These are phyloP conservation scores for Exophiala alcalophila DNA, from an alignment of 2,329 filamentous ascomycete genomes.

Conservation along the genomic window DNA sequence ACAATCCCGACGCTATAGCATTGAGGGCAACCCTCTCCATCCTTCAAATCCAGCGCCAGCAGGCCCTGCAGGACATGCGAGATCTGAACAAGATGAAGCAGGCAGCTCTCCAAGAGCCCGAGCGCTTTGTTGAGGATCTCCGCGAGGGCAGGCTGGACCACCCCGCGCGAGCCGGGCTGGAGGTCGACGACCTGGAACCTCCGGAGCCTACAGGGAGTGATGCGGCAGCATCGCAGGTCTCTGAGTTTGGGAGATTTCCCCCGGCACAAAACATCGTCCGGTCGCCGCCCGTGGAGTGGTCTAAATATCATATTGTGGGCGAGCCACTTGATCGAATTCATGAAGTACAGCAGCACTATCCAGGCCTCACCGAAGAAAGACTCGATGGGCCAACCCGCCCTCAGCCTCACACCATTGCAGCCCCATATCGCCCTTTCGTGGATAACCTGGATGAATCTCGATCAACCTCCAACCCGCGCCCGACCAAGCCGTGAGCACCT, in stretches of 20 bases:
- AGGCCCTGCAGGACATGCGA: conserved; percentile 72
- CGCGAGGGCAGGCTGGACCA: conserved; percentile 57
- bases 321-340: conserved; percentile 81
- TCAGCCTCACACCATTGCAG: conserved; percentile 53
- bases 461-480: conserved; percentile 4
- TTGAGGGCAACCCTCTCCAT: conserved; percentile 81
- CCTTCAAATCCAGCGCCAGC: conserved; percentile 78
- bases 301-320: conserved; percentile 86
- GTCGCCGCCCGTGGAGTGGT: conserved; percentile 89
- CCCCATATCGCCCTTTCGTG: conserved; percentile 59
- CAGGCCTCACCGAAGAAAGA: conserved; percentile 42
- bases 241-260: conserved; percentile 64
- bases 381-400: conserved; percentile 30
- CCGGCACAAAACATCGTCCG: conserved; percentile 77
- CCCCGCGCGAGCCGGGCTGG: conserved; percentile 31
- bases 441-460: conserved; percentile 45
- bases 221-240: conserved; percentile 31
- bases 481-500: conserved; percentile 1
- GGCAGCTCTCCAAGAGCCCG: conserved; percentile 67
- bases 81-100: conserved; percentile 67
- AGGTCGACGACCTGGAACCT: conserved; percentile 36
- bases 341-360: conserved; percentile 69
- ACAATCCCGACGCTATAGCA: conserved; percentile 83
- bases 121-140: conserved; percentile 68
- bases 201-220: conserved; percentile 35